phyloP scores from a whole-genome alignment of 257 asterid species.

The Anisodus acutangulus region DNA sequence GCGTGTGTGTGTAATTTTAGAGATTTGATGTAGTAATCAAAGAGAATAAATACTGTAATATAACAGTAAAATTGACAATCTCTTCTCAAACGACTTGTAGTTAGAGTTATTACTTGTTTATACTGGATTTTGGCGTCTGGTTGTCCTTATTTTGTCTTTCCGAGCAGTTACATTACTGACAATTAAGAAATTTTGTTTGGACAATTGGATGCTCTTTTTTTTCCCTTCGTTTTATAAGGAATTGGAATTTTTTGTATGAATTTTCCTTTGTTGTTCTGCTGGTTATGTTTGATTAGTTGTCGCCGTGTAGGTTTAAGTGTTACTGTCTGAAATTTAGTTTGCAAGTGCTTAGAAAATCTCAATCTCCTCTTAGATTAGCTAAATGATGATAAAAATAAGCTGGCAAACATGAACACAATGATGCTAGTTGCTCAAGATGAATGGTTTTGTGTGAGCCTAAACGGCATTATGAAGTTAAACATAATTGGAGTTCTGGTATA shows the following conservation, averaged over 20 bases:
- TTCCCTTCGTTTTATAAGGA: not conserved
- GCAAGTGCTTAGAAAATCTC: not conserved
- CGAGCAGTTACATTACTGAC: not conserved
- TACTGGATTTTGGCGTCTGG: not conserved
- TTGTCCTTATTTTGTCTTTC: not conserved
- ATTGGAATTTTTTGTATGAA: not conserved
- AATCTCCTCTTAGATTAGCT: not conserved
- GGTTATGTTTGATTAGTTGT: constrained; percentile 17
- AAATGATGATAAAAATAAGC: not conserved
- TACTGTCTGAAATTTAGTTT: constrained; percentile 2
- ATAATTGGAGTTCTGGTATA: not conserved
- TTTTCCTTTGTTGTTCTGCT: not conserved
- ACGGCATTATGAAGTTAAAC: not conserved
- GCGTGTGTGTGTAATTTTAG: too few species aligned
- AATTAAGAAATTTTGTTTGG: not conserved
- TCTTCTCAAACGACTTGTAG: not conserved
- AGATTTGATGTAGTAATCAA: too few species aligned
- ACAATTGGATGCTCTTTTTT: not conserved
- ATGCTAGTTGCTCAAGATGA: not conserved
- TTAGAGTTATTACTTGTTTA: not conserved
- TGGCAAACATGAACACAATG: not conserved
- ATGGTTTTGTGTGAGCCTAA: not conserved
- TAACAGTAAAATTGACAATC: too few species aligned
- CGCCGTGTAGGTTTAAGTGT: not conserved
- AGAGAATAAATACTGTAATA: too few species aligned